These are phyloP conservation scores for Nissolia schottii DNA, from an alignment of 306 rosid genomes.

Conservation along the genomic window DNA sequence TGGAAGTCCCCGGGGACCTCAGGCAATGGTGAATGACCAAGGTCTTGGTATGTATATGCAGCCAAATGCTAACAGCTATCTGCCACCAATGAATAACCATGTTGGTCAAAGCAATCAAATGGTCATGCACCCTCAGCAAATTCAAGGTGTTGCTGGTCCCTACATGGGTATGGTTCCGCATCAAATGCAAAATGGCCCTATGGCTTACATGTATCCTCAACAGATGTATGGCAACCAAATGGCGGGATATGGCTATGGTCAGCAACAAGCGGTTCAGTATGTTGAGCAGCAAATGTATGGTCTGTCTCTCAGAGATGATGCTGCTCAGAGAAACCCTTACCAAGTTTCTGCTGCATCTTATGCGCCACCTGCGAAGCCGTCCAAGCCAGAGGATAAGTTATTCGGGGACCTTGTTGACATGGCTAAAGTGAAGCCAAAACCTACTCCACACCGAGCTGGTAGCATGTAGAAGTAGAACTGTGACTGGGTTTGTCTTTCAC, in stretches of 20 bases:
- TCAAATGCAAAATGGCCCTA: constrained; percentile 48
- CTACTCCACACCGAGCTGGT: constrained; percentile 57
- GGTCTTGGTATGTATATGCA: constrained; percentile 63
- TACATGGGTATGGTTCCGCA: constrained; percentile 61
- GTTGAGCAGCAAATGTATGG: constrained; percentile 86
- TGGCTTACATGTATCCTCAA: constrained; percentile 59
- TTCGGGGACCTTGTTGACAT: constrained; percentile 94
- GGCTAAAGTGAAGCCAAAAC: constrained; percentile 81
- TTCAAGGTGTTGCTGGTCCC: constrained; percentile 44
- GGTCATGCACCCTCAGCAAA: constrained; percentile 41
- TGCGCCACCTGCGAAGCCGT: constrained; percentile 60
- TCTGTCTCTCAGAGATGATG: constrained; percentile 58
- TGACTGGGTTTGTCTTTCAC: constrained; percentile 22
- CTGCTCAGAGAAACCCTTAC: constrained; percentile 47
- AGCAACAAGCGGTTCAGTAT: constrained; percentile 58
- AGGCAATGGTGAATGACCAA: constrained; percentile 53
- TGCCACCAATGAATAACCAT: constrained; percentile 52
- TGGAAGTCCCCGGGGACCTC: constrained; percentile 58
- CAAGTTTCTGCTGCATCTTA: constrained; percentile 68
- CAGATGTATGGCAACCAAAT: constrained; percentile 77
- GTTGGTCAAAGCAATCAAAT: constrained; percentile 56
- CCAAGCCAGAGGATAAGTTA: constrained; percentile 87
- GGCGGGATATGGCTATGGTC: constrained; percentile 70
- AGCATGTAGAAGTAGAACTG: constrained; percentile 44
- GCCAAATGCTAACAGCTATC: constrained; percentile 53